Evolutionary conservation across 202 grass and related monocot species (phyloP), one percentile per base, ranked within the genome.

Genomic region (Schoenoplectus tabernaemontani): DNA sequence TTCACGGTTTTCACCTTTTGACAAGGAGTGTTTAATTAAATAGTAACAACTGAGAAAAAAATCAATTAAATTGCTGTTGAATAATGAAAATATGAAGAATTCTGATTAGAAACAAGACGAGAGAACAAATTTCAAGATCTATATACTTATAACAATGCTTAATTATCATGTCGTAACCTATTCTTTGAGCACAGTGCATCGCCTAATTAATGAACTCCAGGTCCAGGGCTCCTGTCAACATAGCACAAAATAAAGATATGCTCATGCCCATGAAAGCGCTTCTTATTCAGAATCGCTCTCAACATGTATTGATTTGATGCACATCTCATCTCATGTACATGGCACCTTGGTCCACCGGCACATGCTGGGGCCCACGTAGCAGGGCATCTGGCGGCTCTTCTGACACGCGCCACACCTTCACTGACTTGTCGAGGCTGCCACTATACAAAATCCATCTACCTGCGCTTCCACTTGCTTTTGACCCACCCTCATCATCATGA

Each of bases 371-470:
- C 32, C 80, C 85, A 33, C 58, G 84, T 20, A 92, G 80, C 80
- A 90, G 56, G 15, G 86, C 56, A 32, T 91, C 89, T 3, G 67
- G 82, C 34, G 80, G 39, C n/a, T 94, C 91, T 78, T 97, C 94
- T 41, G 86, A 87, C 0, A 97, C 94, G 24, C 87, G 89, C 94
- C 94, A 97, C 80, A 97, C 89, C 83, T 97, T 97, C 82, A 97
- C 90, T 1, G 94, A 97, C 84, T 97, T 97, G 87, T 97, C 94
- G 20, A 97, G 86, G 84, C 94, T 97, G 66, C 94, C 94, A 59
- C 87, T 97, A 86, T 97, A 97, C n/a, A 94, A 84, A 15, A 92
- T 90, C 94, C 94, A 97, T 30, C 85, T 42, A 2, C 47, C 26
- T 4, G 60, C 12, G 65, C 53, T 43, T 4, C 54, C 68, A 0